Evolutionary conservation across 2,329 filamentous ascomycete species (phyloP).

Genomic region (Cadophora sp.): DNA sequence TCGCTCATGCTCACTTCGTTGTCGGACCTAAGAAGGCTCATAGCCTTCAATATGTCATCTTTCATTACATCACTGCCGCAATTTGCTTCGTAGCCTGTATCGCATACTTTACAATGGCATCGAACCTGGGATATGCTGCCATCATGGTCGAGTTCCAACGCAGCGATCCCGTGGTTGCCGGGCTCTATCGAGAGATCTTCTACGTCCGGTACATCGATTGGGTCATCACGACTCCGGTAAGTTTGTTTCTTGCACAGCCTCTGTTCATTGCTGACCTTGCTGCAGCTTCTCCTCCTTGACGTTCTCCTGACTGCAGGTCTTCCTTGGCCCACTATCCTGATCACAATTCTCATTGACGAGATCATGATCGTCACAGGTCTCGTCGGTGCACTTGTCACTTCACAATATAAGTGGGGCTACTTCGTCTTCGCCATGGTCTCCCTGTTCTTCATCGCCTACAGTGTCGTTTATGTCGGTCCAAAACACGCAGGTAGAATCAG

Average conservation of each 20-base stretch:
- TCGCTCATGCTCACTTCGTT: conserved; percentile 54
- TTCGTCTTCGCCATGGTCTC: conserved; percentile 61
- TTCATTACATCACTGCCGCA: conserved; percentile 53
- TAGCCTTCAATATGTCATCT: conserved; percentile 46
- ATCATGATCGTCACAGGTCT: conserved; percentile 73
- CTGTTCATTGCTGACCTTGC: background rate
- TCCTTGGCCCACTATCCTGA: conserved; percentile 68
- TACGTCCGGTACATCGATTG: conserved; percentile 72
- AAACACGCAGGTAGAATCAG: conserved; percentile 62
- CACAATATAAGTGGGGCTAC: conserved; percentile 73
- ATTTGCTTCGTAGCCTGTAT: conserved; percentile 18
- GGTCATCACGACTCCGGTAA: conserved; percentile 64
- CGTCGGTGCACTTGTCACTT: conserved; percentile 67
- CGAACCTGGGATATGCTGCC: conserved; percentile 67
- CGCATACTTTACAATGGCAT: conserved; percentile 65
- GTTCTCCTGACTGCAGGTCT: conserved; percentile 68
- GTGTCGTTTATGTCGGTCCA: conserved; percentile 62
- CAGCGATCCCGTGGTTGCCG: conserved; percentile 51
- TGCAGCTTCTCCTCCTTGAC: conserved; percentile 62
- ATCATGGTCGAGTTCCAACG: conserved; percentile 65
- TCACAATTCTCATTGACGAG: conserved; percentile 65
- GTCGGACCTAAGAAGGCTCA: conserved; percentile 59
- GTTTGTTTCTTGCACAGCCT: background rate
- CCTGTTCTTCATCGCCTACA: conserved; percentile 66
- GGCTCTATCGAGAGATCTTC: conserved; percentile 66